A percentile compares a stretch with the other conserved stretches of the same genome.
Conservation (phyloP, 2,329 filamentous ascomycete genomes). For the Fusarium austroafricanum region DNA sequence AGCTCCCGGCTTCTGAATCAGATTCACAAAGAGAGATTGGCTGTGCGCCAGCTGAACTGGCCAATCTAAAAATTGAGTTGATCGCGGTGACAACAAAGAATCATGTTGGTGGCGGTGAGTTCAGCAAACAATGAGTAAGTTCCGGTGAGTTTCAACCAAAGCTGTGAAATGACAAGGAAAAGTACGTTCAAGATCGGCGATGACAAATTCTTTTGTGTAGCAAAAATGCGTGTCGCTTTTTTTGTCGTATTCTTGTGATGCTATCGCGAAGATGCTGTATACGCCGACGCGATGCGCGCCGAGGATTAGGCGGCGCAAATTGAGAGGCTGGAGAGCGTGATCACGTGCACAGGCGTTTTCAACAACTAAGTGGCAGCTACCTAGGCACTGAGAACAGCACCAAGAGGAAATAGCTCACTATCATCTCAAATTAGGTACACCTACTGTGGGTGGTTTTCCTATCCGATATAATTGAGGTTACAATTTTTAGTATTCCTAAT, state of each 20-base stretch:
- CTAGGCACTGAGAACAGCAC: too few species aligned
- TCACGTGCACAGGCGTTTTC: conserved; percentile 44
- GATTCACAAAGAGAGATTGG: conserved; percentile 22
- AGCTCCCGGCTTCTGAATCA: conserved; percentile 7
- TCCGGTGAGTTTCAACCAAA: not conserved
- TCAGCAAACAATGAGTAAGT: conserved; percentile 14
- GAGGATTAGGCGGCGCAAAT: conserved; percentile 53
- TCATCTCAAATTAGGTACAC: too few species aligned
- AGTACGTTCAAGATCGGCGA: not conserved
- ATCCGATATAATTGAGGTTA: too few species aligned
- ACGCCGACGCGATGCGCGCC: conserved; percentile 49
- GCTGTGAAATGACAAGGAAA: not conserved
- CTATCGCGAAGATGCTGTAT: conserved; percentile 45
- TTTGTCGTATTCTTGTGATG: conserved; percentile 38
- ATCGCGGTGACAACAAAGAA: conserved; percentile 43
- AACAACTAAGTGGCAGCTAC: too few species aligned
- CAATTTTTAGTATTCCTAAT: too few species aligned
- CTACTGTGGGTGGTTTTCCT: too few species aligned
- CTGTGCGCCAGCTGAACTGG: conserved; percentile 28
- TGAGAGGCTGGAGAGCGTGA: conserved; percentile 39
- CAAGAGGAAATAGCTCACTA: too few species aligned
- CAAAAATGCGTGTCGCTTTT: conserved; percentile 17
- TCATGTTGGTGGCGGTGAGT: conserved; percentile 42
- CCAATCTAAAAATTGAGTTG: conserved; percentile 34
- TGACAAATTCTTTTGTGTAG: not conserved